Evolutionary conservation across 352 stramenopile genomes (phyloP), one percentile per base, ranked within the genome.

Genomic region (Phytophthora fragariae): DNA sequence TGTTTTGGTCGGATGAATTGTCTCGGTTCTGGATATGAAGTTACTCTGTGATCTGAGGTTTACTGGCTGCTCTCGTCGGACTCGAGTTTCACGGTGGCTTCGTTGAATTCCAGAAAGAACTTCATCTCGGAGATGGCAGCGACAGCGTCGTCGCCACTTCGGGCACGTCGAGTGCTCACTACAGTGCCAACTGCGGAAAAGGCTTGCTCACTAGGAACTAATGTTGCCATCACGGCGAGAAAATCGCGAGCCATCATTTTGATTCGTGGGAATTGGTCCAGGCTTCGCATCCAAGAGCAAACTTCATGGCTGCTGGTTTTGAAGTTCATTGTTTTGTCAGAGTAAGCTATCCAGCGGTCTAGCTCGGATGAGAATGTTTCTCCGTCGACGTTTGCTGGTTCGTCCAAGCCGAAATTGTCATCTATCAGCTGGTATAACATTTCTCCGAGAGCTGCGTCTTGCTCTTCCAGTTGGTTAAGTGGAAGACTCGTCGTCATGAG

Each of bases 1-100:
- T 46, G 81, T 83, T 44, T 27, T 94, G 17, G 74, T 46, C 3
- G 77, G 29, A 31, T 31, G 29, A 31, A 31, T 5, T 31, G 29
- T 7, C 29, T 31, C 29, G 29, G 29, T 31, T 31, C 29, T 31
- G 29, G 29, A 7, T 31, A 31, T 31, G 29, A 31, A 7, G 29
- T 8, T 31, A 31, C 29, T 31, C 29, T 31, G 29, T 8, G 29
- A 31, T 31, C 29, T 31, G 29, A 31, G 29, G 6, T 31, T 31
- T 31, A 31, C 29, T 31, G 3, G 5, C 3, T 44, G 37, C 3
- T 44, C 37, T 14, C 35, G 35, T 41, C 35, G 35, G 35, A 11
- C 14, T 41, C 37, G 5, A 44, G 37, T 44, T 44, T 44, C 11
- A 17, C 1, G 9, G 24, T 64, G 7, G 62, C 54, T 33, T 70